A percentile compares a stretch with the other conserved stretches of the same genome.
Conservation (phyloP, 257 asterid genomes). For the Solanum bulbocastanum region DNA sequence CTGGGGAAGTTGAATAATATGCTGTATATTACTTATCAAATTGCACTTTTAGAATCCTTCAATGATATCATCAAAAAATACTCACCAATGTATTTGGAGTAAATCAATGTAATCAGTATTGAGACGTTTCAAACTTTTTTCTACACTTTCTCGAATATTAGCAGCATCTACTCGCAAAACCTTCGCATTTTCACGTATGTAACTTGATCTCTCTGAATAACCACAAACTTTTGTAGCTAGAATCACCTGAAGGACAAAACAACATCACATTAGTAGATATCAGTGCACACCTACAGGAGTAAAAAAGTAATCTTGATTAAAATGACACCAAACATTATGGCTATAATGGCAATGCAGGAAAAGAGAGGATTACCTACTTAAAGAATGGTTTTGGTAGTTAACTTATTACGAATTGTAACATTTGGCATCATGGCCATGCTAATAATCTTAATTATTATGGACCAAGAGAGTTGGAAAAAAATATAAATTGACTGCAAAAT, state of each 20-base stretch:
- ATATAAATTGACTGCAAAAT: background rate
- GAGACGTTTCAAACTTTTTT: slow-evolving; percentile 86
- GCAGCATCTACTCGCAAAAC: slow-evolving; percentile 83
- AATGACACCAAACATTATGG: background rate
- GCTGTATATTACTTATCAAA: background rate
- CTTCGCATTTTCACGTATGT: slow-evolving; percentile 52
- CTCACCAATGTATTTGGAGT: slow-evolving; percentile 94
- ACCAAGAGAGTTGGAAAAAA: background rate
- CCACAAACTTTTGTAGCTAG: slow-evolving; percentile 95
- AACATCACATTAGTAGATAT: background rate
- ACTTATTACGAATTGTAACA: background rate
- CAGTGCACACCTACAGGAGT: background rate
- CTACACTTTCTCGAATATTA: slow-evolving; percentile 85
- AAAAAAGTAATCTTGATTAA: background rate
- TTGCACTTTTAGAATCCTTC: background rate
- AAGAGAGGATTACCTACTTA: background rate
- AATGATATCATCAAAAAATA: background rate
- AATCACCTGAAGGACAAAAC: slow-evolving; percentile 36
- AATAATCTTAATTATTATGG: background rate
- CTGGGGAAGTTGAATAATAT: background rate
- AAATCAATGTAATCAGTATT: slow-evolving; percentile 87
- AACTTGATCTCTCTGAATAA: slow-evolving; percentile 50
- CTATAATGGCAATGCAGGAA: background rate
- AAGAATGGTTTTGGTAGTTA: background rate
- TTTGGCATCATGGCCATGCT: background rate